Conservation (phyloP, 192 early-diverging fungal genomes). For the Paraglomus brasilianum region DNA sequence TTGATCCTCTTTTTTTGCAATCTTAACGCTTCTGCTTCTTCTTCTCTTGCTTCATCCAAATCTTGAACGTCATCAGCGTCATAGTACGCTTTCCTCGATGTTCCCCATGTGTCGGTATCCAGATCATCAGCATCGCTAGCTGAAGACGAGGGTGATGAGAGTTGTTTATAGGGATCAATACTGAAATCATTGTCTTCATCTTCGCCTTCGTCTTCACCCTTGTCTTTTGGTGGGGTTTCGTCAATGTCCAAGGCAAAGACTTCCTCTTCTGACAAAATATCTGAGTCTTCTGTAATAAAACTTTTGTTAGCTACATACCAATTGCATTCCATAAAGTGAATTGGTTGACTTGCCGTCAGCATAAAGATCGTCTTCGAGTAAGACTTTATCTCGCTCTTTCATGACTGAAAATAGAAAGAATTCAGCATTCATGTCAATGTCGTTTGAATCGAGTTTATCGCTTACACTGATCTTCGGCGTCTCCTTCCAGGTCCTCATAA, state of each 20-base stretch:
- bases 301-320: not conserved
- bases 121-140: slow-evolving; percentile 28
- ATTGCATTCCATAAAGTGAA: not conserved
- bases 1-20: slow-evolving; percentile 79
- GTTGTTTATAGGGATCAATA: slow-evolving; percentile 32
- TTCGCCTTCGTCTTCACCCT: slow-evolving; percentile 42
- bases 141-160: slow-evolving; percentile 36
- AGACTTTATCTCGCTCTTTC: slow-evolving; percentile 53
- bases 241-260: slow-evolving; percentile 69
- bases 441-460: not conserved
- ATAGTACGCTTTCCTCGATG: slow-evolving; percentile 75
- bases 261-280: slow-evolving; percentile 69
- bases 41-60: slow-evolving; percentile 76
- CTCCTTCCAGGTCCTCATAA: slow-evolving; percentile 73
- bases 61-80: slow-evolving; percentile 81
- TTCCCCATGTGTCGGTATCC: slow-evolving; percentile 76
- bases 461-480: slow-evolving; percentile 75
- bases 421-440: not conserved
- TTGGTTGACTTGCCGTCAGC: slow-evolving; percentile 38
- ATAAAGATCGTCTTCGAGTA: slow-evolving; percentile 41
- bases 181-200: slow-evolving; percentile 37
- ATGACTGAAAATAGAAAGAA: slow-evolving; percentile 28
- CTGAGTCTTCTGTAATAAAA: slow-evolving; percentile 42
- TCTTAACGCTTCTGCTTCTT: slow-evolving; percentile 85
- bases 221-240: slow-evolving; percentile 44